Evolutionary conservation across 148 eudicot species (phyloP), one percentile per base, ranked within the genome.

Genomic region (Rheum nobile): DNA sequence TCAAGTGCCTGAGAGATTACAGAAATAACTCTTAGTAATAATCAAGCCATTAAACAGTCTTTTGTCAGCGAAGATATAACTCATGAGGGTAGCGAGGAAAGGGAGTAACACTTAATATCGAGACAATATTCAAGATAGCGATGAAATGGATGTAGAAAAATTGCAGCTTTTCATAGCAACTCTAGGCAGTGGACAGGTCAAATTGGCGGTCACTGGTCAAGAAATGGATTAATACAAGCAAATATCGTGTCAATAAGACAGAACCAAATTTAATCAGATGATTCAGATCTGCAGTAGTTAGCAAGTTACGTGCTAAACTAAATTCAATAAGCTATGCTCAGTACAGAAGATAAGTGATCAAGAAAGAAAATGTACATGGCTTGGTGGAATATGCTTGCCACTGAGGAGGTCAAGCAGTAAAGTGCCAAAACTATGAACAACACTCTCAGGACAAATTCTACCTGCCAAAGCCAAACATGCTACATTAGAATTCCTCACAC

Each of bases 1-100:
- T 91, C 97, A 80, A 91, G 97, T 48, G 97, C 97, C 97, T 91
- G 83, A 41, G 50, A 71, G 73, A 39, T 38, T 43, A n/a, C 41
- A 41, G 24, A 41, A 71, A 9, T 3, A 71, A 71, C 9, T 17
- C 4, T 71, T 39, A 39, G 22, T 34, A 16, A 32, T 4, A 31
- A 29, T 31, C 17, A 61, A 61, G 37, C 35, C 67, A 28, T 61
- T 29, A 57, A 24, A 57, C n/a, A 61, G 0, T 24, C 67, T 29
- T 26, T 61, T 13, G 34, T 13, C 4, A 59, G 34, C 67, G 16
- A 59, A 28, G 17, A 61, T 29, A 61, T 28, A 28, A 29, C 37
- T 12, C 0, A 61, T 61, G 67, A 61, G 28, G 37, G 19, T 28
- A 61, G 8, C 2, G 37, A 61, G 67, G 37, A 28, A 28, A 13